Base-by-base conservation (phyloP, 2,329 filamentous ascomycete species). In the Pestalotiopsis sp. region DNA sequence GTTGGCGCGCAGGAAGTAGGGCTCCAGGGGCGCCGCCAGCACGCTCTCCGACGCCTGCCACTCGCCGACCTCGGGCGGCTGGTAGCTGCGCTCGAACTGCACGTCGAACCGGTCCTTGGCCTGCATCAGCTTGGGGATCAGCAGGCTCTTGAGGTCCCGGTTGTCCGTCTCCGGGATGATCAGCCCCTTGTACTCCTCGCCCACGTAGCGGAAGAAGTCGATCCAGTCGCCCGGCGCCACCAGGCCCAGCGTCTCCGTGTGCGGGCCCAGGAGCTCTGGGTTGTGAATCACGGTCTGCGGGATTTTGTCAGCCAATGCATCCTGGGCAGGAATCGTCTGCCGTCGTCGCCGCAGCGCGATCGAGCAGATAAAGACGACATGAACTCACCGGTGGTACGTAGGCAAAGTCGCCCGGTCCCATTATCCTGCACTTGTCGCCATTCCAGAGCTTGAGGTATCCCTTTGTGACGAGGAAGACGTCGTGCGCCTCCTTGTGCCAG, bases 141-240 rank as follows among this genome's bases (percentile, higher is more conserved):
- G 73, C 0, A 85, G 76, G 27, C 83, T 79, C 59, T 82, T 82
- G 2, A 87, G 77, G 71, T 87, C 84, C 1, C 87, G 83, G n/a
- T 82, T 73, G 73, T 89, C 87, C 45, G 78, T 76, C 65, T 87
- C 83, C 1, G 87, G 87, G 17, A 86, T 81, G 20, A 88, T 71
- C 1, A 84, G 72, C 0, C 87, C 86, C 3, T 78, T 71, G 68
- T 85, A 89, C 0, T 84, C 79, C 74, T 89, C 87, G 36, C 82
- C 83, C 7, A 89, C 83, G 73, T 87, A 85, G 64, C 87, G 83
- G 79, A 89, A 90, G 79, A 90, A 89, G 72, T 89, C 86, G 36
- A 88, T 80, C 87, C 87, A 89, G 73, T 87, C 86, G 4, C 86
- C 87, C 0, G 87, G 87, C 0, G 85, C 85, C 36, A 89, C 84